Conservation (phyloP, 805 yeast genomes). For the Myxozyma nipponensis region DNA sequence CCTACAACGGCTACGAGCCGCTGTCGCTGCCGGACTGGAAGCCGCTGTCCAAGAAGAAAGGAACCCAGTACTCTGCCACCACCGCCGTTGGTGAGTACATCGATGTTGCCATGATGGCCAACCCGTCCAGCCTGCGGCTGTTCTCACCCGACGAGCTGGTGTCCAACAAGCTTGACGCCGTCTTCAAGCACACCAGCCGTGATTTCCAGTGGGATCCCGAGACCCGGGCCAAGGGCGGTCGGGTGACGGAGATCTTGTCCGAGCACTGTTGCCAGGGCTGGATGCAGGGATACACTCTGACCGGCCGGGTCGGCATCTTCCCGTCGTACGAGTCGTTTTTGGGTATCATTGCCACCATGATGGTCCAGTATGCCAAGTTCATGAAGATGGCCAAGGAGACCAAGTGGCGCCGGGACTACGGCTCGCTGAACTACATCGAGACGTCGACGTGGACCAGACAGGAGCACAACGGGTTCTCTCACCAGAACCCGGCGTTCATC, state of each 20-base stretch:
- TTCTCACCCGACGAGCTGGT: slow-evolving; percentile 30
- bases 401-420: slow-evolving; percentile 24
- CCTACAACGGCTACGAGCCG: slow-evolving; percentile 21
- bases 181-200: slow-evolving; percentile 23
- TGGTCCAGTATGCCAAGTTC: slow-evolving; percentile 29
- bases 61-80: slow-evolving; percentile 22
- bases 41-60: slow-evolving; percentile 22
- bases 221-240: slow-evolving; percentile 26
- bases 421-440: slow-evolving; percentile 27
- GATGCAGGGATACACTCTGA: slow-evolving; percentile 29
- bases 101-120: slow-evolving; percentile 17
- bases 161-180: slow-evolving; percentile 29
- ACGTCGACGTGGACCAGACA: slow-evolving; percentile 30
- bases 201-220: slow-evolving; percentile 26
- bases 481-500: slow-evolving; percentile 28
- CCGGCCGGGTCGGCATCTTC: slow-evolving; percentile 29
- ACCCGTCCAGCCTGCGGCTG: slow-evolving; percentile 22
- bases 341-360: slow-evolving; percentile 28
- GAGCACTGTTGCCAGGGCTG: slow-evolving; percentile 30
- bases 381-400: slow-evolving; percentile 28
- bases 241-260: slow-evolving; percentile 28
- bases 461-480: slow-evolving; percentile 31
- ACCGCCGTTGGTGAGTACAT: slow-evolving; percentile 24
- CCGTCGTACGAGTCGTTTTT: slow-evolving; percentile 29
- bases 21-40: slow-evolving; percentile 27